Evolutionary conservation across 73 alveolate species (phyloP).

Genomic region (Effrenium voratum): DNA sequence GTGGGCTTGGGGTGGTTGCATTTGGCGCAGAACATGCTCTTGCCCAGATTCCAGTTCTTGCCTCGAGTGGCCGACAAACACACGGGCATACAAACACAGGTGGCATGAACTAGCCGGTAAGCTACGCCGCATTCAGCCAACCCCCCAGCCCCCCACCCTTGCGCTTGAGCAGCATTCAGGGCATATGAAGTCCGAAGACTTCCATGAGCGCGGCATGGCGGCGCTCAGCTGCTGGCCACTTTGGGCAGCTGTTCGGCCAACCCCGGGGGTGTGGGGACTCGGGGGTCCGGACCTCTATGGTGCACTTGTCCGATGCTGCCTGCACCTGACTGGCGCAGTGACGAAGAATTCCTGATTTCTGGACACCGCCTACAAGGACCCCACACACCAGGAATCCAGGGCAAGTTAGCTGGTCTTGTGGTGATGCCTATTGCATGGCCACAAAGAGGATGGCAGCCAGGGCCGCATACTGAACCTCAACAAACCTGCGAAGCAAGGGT

Average conservation of each 20-base stretch:
- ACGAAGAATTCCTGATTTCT: too few species aligned
- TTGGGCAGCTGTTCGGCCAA: not conserved
- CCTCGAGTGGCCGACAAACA: not conserved
- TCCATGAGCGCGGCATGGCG: constrained; percentile 92
- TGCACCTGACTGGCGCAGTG: too few species aligned
- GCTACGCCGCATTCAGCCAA: not conserved
- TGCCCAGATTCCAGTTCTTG: constrained; percentile 87
- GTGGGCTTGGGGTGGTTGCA: constrained; percentile 90
- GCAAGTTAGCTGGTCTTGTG: too few species aligned
- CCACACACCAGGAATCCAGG: too few species aligned
- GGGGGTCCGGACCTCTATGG: too few species aligned
- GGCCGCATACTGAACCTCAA: too few species aligned
- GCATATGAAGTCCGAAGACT: constrained; percentile 72
- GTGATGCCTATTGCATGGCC: too few species aligned
- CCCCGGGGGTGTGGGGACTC: not conserved
- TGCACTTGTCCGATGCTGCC: too few species aligned
- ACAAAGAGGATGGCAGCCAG: too few species aligned
- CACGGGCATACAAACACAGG: too few species aligned
- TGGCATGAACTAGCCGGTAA: too few species aligned
- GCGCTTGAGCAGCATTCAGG: constrained; percentile 31
- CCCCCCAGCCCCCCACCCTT: not conserved
- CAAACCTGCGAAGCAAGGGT: not conserved
- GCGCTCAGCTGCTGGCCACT: not conserved
- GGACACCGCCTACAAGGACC: too few species aligned
- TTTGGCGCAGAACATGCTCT: constrained; percentile 77